Conservation (phyloP, 78 protist species). For the Planoprotostelium fungivorum region DNA sequence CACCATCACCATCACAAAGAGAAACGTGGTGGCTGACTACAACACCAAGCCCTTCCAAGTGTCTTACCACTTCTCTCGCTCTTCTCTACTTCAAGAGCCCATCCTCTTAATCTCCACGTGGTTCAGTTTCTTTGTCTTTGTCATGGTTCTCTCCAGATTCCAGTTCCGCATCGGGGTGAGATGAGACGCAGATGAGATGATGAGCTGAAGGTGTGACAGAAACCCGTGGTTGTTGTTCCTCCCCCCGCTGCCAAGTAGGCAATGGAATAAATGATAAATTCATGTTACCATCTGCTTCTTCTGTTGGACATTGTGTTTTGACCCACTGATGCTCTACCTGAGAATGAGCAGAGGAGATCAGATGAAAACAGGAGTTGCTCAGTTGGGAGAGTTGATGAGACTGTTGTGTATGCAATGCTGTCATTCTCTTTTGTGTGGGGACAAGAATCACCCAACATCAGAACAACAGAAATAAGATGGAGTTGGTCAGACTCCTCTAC, state of each 20-base stretch:
- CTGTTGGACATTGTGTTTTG: too few relatives aligned
- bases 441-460: too few relatives aligned
- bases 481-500: too few relatives aligned
- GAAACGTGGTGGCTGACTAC: constrained; percentile 20
- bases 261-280: too few relatives aligned
- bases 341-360: too few relatives aligned
- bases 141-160: constrained; percentile 33
- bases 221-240: not conserved
- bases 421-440: too few relatives aligned
- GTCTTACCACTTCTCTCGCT: constrained; percentile 25
- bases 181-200: not conserved
- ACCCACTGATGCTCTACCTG: too few relatives aligned
- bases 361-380: too few relatives aligned
- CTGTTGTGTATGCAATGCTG: too few relatives aligned
- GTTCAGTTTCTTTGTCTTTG: constrained; percentile 22
- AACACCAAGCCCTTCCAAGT: constrained; percentile 28
- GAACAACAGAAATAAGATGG: too few relatives aligned
- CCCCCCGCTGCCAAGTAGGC: not conserved
- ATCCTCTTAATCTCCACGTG: constrained; percentile 44
- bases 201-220: not conserved
- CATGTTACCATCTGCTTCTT: too few relatives aligned
- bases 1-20: constrained; percentile 8
- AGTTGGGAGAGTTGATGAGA: too few relatives aligned
- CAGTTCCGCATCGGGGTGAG: constrained; percentile 11
- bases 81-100: constrained; percentile 49